Evolutionary conservation across 352 stramenopile genomes (phyloP), one percentile per base, ranked within the genome.

Genomic region (Peronospora tabacina): DNA sequence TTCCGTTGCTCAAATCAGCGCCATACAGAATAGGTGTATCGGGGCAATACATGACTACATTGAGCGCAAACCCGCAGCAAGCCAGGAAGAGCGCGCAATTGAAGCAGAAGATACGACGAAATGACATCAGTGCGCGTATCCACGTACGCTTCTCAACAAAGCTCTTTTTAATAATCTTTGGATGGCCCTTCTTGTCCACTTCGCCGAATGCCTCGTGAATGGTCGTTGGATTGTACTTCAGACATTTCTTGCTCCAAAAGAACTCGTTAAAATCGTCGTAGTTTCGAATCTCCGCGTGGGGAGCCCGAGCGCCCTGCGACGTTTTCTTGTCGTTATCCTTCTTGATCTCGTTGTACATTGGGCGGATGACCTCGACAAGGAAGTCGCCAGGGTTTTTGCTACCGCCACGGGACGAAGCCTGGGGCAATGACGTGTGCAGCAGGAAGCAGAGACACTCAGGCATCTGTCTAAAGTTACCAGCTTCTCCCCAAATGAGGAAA

Each of bases 211-310:
- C 77, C 44, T 85, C 75, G 24, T 61, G 61, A 30, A 93, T 90
- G 16, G 45, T 80, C 30, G 63, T 72, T 8, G 60, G 43, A 46
- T 87, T 84, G 61, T 70, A 90, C 61, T 88, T 90, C 30, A 93
- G 52, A 32, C 79, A 90, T 47, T 89, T 90, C 47, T 90, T 90
- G 44, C 50, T 85, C 82, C 82, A 93, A 54, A 93, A 93, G 35
- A 90, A 93, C 63, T 93, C 82, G 58, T 93, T 93, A 40, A 93
- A 93, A 46, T 93, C 82, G 35, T 93, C 82, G 56, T 93, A 93
- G 63, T 90, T 90, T 11, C 82, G 77, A 32, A 93, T 90, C 48
- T 93, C 73, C 7, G 56, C 39, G 52, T 93, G 82, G 10, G 77
- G 50, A 7, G 82, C 79, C 5, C 82, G 77, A 9, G 73, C 74